Percentiles rank a stretch among this genome's conserved stretches.
Evolutionary conservation across 306 rosid species (phyloP).

Genomic region (Dryas alaskensis): DNA sequence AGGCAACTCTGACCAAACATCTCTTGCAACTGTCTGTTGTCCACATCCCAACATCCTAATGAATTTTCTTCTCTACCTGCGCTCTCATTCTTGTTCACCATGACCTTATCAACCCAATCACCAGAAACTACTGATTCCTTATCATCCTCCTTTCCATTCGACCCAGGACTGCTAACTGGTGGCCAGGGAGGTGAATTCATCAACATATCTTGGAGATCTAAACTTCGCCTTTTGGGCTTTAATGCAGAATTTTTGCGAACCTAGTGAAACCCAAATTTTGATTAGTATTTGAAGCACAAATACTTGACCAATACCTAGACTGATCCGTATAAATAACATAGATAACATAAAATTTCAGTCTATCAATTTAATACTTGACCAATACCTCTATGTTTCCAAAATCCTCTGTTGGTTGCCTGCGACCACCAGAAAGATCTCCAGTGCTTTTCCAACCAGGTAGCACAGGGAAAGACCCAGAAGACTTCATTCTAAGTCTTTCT

Average conservation of each 20-base stretch:
- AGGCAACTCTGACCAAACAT: conserved; percentile 38
- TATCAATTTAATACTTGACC: not conserved
- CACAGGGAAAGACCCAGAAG: conserved; percentile 49
- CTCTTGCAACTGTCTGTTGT: conserved; percentile 43
- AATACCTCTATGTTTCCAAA: conserved; percentile 49
- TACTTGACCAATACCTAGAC: too few relatives aligned
- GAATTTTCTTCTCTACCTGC: conserved; percentile 52
- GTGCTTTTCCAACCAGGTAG: conserved; percentile 40
- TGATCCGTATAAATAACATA: too few relatives aligned
- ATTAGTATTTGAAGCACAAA: not conserved
- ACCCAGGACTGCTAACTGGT: conserved; percentile 13
- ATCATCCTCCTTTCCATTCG: conserved; percentile 51
- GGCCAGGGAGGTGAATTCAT: conserved; percentile 50
- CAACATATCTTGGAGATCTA: conserved; percentile 66
- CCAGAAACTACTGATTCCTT: conserved; percentile 43
- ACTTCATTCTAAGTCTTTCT: conserved; percentile 47
- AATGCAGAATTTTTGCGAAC: conserved; percentile 33
- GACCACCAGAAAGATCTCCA: conserved; percentile 36
- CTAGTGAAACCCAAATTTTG: conserved; percentile 24
- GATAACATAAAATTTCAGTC: not conserved
- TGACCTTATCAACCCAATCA: conserved; percentile 57
- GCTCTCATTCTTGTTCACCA: conserved; percentile 48
- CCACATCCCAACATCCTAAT: conserved; percentile 61
- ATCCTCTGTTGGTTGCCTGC: conserved; percentile 52
- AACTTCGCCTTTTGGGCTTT: conserved; percentile 60